Percentiles rank a stretch among this genome's conserved stretches.
phyloP scores from a whole-genome alignment of 2,329 filamentous ascomycete genomes.

The Alternaria gansuensis region DNA sequence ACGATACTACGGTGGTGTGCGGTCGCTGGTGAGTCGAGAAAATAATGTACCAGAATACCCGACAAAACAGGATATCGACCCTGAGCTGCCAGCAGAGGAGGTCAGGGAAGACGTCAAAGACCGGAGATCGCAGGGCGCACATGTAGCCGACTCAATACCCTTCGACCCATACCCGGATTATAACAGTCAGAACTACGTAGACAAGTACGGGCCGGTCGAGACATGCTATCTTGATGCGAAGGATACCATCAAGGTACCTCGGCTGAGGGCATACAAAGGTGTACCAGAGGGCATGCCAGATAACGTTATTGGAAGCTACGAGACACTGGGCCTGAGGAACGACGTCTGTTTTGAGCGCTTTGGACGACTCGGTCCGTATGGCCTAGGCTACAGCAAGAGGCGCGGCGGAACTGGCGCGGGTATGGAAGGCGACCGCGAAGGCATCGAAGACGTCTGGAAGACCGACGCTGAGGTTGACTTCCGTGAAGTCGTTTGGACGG shows the following conservation, averaged over 20 bases:
- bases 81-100: slow-evolving; percentile 48
- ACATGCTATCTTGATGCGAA: slow-evolving; percentile 82
- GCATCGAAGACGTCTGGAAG: slow-evolving; percentile 80
- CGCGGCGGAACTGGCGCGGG: slow-evolving; percentile 86
- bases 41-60: slow-evolving; percentile 86
- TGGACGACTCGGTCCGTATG: slow-evolving; percentile 87
- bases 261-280: slow-evolving; percentile 77
- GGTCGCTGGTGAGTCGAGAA: slow-evolving; percentile 70
- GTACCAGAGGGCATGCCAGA: slow-evolving; percentile 86
- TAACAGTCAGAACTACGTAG: slow-evolving; percentile 63
- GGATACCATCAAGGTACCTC: slow-evolving; percentile 71
- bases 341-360: slow-evolving; percentile 94
- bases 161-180: slow-evolving; percentile 77
- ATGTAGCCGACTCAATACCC: slow-evolving; percentile 45
- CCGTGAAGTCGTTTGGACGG: slow-evolving; percentile 78
- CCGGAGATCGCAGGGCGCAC: slow-evolving; percentile 43
- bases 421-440: slow-evolving; percentile 82
- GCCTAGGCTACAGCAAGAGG: slow-evolving; percentile 81
- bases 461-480: slow-evolving; percentile 78
- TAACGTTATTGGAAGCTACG: slow-evolving; percentile 85
- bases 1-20: slow-evolving; percentile 88
- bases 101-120: slow-evolving; percentile 38
- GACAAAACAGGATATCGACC: slow-evolving; percentile 61
- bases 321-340: slow-evolving; percentile 77
- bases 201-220: slow-evolving; percentile 67